Conservation (phyloP, 495 filamentous ascomycete species). For the Penicillium riverlandense region DNA sequence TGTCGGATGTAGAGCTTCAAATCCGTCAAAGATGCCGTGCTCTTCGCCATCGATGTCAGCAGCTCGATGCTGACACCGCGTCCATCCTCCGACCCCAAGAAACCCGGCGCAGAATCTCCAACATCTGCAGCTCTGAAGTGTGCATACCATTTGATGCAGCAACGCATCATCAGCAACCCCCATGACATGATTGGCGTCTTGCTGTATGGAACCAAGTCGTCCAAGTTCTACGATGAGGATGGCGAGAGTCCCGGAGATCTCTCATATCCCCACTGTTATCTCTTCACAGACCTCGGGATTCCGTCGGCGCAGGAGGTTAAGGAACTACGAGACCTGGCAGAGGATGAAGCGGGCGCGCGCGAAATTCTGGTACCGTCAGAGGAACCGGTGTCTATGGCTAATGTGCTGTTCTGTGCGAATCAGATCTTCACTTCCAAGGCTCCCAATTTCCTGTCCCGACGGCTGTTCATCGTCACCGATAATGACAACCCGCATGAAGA, state of each 20-base stretch:
- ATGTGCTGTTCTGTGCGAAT: conserved; percentile 89
- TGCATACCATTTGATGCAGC: conserved; percentile 92
- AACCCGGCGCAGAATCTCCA: conserved; percentile 63
- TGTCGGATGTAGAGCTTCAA: conserved; percentile 64
- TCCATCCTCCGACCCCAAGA: conserved; percentile 57
- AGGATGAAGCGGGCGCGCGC: conserved; percentile 58
- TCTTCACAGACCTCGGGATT: conserved; percentile 81
- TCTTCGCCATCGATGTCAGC: conserved; percentile 95
- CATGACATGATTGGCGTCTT: conserved; percentile 97
- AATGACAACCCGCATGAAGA: conserved; percentile 79
- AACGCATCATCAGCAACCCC: conserved; percentile 93
- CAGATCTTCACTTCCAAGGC: conserved; percentile 95
- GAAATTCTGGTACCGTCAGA: conserved; percentile 62
- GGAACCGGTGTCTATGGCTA: conserved; percentile 73
- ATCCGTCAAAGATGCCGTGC: conserved; percentile 87
- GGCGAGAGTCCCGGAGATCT: conserved; percentile 50
- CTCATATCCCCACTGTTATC: conserved; percentile 86
- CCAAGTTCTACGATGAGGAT: conserved; percentile 70
- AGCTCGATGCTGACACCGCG: conserved; percentile 76
- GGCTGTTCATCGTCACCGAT: conserved; percentile 93
- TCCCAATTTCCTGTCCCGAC: conserved; percentile 84
- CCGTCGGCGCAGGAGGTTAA: conserved; percentile 86
- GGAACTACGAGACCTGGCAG: conserved; percentile 61
- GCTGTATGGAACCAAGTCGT: conserved; percentile 85
- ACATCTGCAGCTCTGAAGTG: conserved; percentile 83